Base-by-base conservation (phyloP, 2,329 filamentous ascomycete species). In the Clonostachys sp. region DNA sequence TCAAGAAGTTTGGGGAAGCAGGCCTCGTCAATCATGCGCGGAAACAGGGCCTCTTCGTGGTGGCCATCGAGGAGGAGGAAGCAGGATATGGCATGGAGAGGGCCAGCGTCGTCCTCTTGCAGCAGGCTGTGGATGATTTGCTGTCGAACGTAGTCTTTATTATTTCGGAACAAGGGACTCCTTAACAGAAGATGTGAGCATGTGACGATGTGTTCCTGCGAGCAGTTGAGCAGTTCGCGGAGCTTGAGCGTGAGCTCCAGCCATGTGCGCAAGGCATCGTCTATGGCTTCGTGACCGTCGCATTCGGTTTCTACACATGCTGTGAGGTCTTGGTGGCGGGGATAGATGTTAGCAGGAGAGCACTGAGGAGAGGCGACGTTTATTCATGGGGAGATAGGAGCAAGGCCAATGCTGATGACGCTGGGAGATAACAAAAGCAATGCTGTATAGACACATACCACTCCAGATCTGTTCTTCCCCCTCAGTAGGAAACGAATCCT, bases 71-170 rank as follows among this genome's bases (percentile, higher is more conserved):
- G 86, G 18, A 97, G 80, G 34, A 99, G 78, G 58, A 96, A 85
- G 51, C 86, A 90, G 20, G 86, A 81, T 50, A 95, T 89, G 50
- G 91, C 77, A 64, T 95, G 88, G 42, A 99, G 75, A n/a, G 84
- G 82, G 34, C 82, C 80, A 16, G 81, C 70, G 55, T 95, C 89
- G 59, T 96, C 91, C 69, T 97, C 94, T 77, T 96, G 78, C 55
- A 96, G 71, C 45, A 99, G 75, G 64, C 90, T 91, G 67, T 95
- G 91, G 54, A 97, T 83, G 59, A 99, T 90, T 71, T 97, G 94
- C 41, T 83, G 87, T 53, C 92, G 88, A 52, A 97, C 88, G 68
- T 99, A 97, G 48, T 90, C 86, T 55, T 82, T 80, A 64, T 96
- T 86, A 13, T 76, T 68, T 24, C 71, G 68, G 65, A 95, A 99